phyloP scores from a whole-genome alignment of 192 early-diverging fungal species.

The Gamsiella multidivaricata region DNA sequence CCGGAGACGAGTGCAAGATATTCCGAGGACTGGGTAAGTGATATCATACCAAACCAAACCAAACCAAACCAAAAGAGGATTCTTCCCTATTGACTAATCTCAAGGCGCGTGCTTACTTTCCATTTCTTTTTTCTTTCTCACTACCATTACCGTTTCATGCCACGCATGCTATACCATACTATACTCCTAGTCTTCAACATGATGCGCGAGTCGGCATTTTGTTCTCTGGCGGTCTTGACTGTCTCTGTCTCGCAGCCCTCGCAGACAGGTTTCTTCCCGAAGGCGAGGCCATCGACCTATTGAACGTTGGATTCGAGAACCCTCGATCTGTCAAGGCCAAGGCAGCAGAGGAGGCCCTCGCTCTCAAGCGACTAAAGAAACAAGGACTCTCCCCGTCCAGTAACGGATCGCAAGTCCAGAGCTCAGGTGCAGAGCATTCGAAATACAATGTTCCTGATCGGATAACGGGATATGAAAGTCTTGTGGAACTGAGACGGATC shows the following conservation, averaged over 20 bases:
- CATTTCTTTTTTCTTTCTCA: not conserved
- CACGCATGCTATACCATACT: too few species aligned
- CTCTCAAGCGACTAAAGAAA: slow-evolving; percentile 35
- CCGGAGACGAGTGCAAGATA: slow-evolving; percentile 56
- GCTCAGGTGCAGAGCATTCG: not conserved
- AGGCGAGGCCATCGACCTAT: slow-evolving; percentile 85
- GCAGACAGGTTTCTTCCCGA: slow-evolving; percentile 75
- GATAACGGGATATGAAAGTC: slow-evolving; percentile 52
- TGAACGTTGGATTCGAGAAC: slow-evolving; percentile 98
- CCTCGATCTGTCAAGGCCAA: slow-evolving; percentile 71
- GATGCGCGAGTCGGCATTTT: slow-evolving; percentile 77
- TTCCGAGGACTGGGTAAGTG: slow-evolving; percentile 58
- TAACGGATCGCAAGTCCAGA: slow-evolving; percentile 1
- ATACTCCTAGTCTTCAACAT: slow-evolving; percentile 28
- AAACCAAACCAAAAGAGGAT: too few species aligned
- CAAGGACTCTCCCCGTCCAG: slow-evolving; percentile 2
- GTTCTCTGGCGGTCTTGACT: slow-evolving; percentile 97
- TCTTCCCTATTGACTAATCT: too few species aligned
- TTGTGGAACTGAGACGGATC: slow-evolving; percentile 64
- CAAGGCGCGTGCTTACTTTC: too few species aligned
- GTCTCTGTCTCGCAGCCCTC: slow-evolving; percentile 88
- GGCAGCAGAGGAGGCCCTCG: slow-evolving; percentile 46
- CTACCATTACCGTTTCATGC: not conserved
- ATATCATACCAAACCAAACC: not conserved
- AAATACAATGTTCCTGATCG: slow-evolving; percentile 50